Conservation (phyloP, 352 stramenopile genomes). For the Phytophthora agathidicida region DNA sequence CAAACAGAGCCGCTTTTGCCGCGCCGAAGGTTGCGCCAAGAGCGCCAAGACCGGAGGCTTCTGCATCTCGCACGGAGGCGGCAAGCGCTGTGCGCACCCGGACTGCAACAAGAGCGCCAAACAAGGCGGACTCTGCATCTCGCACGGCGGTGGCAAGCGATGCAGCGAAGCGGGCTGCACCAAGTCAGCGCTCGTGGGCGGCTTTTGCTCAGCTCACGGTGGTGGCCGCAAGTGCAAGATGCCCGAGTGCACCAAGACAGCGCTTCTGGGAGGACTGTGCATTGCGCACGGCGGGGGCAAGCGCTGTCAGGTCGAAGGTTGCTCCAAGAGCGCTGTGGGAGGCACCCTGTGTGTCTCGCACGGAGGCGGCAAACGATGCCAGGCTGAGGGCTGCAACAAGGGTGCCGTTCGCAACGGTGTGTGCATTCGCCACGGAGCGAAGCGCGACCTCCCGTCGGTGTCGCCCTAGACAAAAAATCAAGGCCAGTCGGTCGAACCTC, state of each 20-base stretch:
- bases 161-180: slow-evolving; percentile 75
- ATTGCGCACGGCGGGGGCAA: slow-evolving; percentile 85
- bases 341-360: slow-evolving; percentile 75
- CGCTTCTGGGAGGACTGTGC: slow-evolving; percentile 75
- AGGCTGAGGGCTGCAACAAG: slow-evolving; percentile 82
- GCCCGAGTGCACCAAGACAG: slow-evolving; percentile 77
- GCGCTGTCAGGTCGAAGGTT: slow-evolving; percentile 73
- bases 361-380: slow-evolving; percentile 74
- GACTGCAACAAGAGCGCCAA: slow-evolving; percentile 89
- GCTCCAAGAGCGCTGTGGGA: slow-evolving; percentile 70
- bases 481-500: slow-evolving; percentile 19
- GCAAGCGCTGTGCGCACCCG: slow-evolving; percentile 69
- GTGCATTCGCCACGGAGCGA: slow-evolving; percentile 87
- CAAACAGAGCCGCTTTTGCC: slow-evolving; percentile 85
- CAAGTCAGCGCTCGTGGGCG: slow-evolving; percentile 83
- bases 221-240: slow-evolving; percentile 80
- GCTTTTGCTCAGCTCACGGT: slow-evolving; percentile 85
- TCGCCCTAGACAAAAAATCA: slow-evolving; percentile 24
- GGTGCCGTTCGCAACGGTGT: slow-evolving; percentile 82
- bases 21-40: slow-evolving; percentile 69
- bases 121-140: slow-evolving; percentile 82
- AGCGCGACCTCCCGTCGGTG: slow-evolving; percentile 50
- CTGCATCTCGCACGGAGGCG: slow-evolving; percentile 76
- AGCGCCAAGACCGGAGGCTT: slow-evolving; percentile 82
- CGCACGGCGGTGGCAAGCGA: slow-evolving; percentile 81